Evolutionary conservation across 164 flowering plant species (phyloP), one percentile per base, ranked within the genome.

Genomic region (Amborella trichopoda): DNA sequence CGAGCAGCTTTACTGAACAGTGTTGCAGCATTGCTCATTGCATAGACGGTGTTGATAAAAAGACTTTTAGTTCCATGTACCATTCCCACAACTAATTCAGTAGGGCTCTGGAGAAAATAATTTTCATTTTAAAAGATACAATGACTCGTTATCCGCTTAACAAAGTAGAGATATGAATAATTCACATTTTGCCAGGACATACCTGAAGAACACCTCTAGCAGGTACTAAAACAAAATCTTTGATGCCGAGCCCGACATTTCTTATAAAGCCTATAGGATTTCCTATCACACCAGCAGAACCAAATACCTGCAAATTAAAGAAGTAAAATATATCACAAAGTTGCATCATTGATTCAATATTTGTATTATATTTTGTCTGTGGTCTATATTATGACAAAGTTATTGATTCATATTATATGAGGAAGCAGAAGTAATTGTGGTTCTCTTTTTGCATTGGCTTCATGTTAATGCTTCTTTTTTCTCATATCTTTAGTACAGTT

Each of bases 211-310:
- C 46, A 28, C 78, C 71, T 60, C 59, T 75, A 25, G 82, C 77
- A 34, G 98, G 96, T 64, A 73, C 94, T 19, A 95, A 82, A 37
- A 91, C 49, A 57, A 91, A 91, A 54, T 91, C 98, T 68, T 70
- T 81, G 58, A 91, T 72, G 41, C 98, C 98, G 40, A 72, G 81
- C 32, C 90, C 87, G 34, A 91, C 55, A 55, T 75, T 86, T 63
- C 96, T 69, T 8, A 87, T 94, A 58, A 91, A 91, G 44, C 96
- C 98, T 77, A 91, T 71, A 16, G 98, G 98, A 63, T 91, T 91
- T 21, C 98, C 98, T 18, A 91, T 81, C 19, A 91, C 93, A 54
- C 98, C 96, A 67, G 95, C 98, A 58, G 98, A 91, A 38, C 94
- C 96, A 66, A 91, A 80, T 26, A 91, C 75, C 98, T 90, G 75